Evolutionary conservation across 352 stramenopile species (phyloP), one percentile per base, ranked within the genome.

Genomic region (Pythium brassicae): DNA sequence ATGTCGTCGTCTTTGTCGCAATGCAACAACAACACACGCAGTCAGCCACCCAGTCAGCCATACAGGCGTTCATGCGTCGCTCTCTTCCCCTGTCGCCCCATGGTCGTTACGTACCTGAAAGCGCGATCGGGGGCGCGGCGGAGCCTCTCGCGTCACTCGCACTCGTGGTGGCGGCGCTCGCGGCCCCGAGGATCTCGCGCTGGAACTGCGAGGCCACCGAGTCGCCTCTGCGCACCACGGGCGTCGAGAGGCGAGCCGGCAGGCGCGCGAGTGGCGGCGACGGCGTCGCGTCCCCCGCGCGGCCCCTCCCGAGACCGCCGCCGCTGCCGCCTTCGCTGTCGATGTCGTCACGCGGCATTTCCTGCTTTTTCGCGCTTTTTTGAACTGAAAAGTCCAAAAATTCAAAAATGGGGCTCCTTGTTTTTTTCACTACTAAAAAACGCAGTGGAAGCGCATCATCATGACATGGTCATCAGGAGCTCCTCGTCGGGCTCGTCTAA

Each of bases 141-240:
- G 40, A 22, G 17, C 39, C 10, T 0, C 39, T 23, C 6, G 11
- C 20, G 49, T 15, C 10, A 2, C 39, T 23, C 6, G 11, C 20
- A 42, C 3, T 4, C 27, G 47, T 20, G 19, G 22, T 12, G 46
- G 52, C 10, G 23, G n/a, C 19, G 43, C 32, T 34, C 10, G 34
- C 7, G 25, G n/a, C 7, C 17, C 29, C 39, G 29, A 88, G 60
- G 29, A 90, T 82, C 65, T 87, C 75, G 37, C 75, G 75, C 71
- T 87, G 79, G 43, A 87, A 63, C 59, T 81, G 71, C 47, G 69
- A 76, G 9, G 73, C 78, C 56, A 87, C 71, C 27, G 69, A 85
- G 23, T 86, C 79, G 35, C 62, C 50, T 17, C 61, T 64, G n/a
- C 56, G 46, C 19, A 48, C 26, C 22, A 47, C 55, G 53, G 76